Evolutionary conservation across 2,329 filamentous ascomycete genomes (phyloP).

Genomic region (Arthrinium puccinioides): DNA sequence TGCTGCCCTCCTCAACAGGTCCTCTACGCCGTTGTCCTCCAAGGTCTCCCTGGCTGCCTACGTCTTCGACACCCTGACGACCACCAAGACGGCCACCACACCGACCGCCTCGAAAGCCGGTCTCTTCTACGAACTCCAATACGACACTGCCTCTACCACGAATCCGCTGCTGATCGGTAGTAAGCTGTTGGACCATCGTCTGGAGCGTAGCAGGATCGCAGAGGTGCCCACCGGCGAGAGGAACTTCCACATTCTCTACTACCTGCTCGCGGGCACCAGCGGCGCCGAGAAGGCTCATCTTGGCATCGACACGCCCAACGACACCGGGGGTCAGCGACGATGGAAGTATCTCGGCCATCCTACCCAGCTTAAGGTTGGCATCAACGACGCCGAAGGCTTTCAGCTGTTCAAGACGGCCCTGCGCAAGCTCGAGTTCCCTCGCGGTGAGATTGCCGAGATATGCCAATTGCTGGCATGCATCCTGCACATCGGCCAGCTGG

Average conservation of each 20-base stretch:
- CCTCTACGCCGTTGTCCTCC: slow-evolving; percentile 84
- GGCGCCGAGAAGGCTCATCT: slow-evolving; percentile 84
- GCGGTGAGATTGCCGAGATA: slow-evolving; percentile 90
- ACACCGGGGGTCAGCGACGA: slow-evolving; percentile 56
- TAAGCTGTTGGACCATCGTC: slow-evolving; percentile 86
- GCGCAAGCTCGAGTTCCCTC: slow-evolving; percentile 87
- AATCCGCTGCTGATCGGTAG: slow-evolving; percentile 87
- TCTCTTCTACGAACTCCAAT: slow-evolving; percentile 92
- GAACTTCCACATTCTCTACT: slow-evolving; percentile 95
- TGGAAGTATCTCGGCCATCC: slow-evolving; percentile 97
- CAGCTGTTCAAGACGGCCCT: slow-evolving; percentile 96
- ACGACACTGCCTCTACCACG: slow-evolving; percentile 79
- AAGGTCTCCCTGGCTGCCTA: slow-evolving; percentile 93
- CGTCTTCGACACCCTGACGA: slow-evolving; percentile 92
- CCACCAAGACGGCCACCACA: slow-evolving; percentile 92
- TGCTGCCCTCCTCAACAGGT: slow-evolving; percentile 78
- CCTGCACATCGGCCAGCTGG: slow-evolving; percentile 94
- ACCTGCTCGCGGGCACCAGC: slow-evolving; percentile 87
- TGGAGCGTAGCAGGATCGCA: slow-evolving; percentile 86
- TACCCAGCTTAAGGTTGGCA: slow-evolving; percentile 92
- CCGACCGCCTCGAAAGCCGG: slow-evolving; percentile 94
- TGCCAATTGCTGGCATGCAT: slow-evolving; percentile 92
- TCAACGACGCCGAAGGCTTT: slow-evolving; percentile 93
- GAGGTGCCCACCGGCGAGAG: slow-evolving; percentile 92
- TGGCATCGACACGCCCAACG: slow-evolving; percentile 40